These are phyloP conservation scores for Aspergillus indologenus DNA, from an alignment of 495 filamentous ascomycete genomes.

Conservation along the genomic window DNA sequence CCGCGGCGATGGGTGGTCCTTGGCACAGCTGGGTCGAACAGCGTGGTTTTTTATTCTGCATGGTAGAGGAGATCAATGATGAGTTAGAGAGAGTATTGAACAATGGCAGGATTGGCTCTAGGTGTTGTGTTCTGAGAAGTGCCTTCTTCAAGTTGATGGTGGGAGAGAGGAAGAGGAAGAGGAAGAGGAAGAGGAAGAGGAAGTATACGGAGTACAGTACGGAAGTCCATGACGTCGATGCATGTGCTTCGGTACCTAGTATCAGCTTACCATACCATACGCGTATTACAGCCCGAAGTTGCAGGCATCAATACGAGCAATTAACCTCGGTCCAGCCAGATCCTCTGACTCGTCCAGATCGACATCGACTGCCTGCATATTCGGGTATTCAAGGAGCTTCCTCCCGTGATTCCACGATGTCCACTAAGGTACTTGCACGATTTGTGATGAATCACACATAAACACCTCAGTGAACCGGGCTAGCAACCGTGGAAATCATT, in stretches of 20 bases:
- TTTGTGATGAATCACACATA: no score
- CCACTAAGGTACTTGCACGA: no score
- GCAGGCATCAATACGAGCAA: constrained; percentile 5
- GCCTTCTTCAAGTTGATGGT: not conserved
- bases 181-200: not conserved
- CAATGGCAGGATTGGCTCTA: not conserved
- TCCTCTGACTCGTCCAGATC: not conserved
- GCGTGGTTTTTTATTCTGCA: no score
- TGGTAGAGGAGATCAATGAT: no score
- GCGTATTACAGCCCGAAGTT: not conserved
- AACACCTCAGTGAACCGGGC: no score
- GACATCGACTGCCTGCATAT: not conserved
- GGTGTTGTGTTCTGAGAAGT: not conserved
- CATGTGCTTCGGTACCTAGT: constrained; percentile 18
- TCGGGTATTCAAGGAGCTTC: not conserved
- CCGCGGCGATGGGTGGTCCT: not conserved
- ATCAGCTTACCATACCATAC: not conserved
- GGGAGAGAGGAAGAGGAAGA: not conserved
- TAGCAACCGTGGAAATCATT: no score
- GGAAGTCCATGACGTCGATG: constrained; percentile 29
- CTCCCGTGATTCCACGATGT: not conserved
- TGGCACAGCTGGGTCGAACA: not conserved
- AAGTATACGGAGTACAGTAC: no score
- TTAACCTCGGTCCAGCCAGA: constrained; percentile 1
- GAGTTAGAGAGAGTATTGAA: no score